A percentile compares a stretch with the other conserved stretches of the same genome.
These are phyloP conservation scores for Gomphus sp. DNA, from an alignment of 1,284 basidiomycete species.

Conservation along the genomic window DNA sequence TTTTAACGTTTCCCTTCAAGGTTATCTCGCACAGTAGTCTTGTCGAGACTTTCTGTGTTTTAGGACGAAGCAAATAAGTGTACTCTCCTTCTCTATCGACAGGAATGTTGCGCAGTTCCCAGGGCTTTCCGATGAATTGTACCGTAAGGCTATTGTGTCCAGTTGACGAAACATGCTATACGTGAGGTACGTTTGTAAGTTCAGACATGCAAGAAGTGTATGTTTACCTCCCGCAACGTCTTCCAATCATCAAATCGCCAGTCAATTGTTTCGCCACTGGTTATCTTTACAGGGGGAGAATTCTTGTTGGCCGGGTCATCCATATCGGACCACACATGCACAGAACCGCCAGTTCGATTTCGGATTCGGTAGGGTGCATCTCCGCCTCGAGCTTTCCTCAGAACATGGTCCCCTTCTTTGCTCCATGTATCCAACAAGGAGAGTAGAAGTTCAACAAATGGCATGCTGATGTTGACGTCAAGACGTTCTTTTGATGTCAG, in stretches of 20 bases:
- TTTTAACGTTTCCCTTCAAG: conserved; percentile 89
- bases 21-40: conserved; percentile 88
- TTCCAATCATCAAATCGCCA: conserved; percentile 99
- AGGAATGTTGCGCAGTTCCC: conserved; percentile 88
- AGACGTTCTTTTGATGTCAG: conserved; percentile 78
- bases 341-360: conserved; percentile 82
- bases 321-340: conserved; percentile 76
- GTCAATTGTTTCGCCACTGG: conserved; percentile 74
- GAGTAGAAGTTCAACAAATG: conserved; percentile 82
- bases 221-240: conserved; percentile 78
- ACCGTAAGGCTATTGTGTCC: conserved; percentile 80
- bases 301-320: conserved; percentile 45
- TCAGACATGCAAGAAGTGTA: conserved; percentile 3
- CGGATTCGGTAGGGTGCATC: conserved; percentile 91
- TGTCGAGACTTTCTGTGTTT: conserved; percentile 65
- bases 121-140: conserved; percentile 79
- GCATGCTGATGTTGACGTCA: conserved; percentile 88
- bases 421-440: conserved; percentile 68
- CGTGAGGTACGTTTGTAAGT: not conserved
- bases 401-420: conserved; percentile 62
- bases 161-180: conserved; percentile 70
- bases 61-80: conserved; percentile 79
- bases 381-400: conserved; percentile 71
- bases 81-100: conserved; percentile 95
- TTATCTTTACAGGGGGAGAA: conserved; percentile 42